phyloP scores from a whole-genome alignment of 768 basidiomycete species.

The Auriscalpium microsporum region DNA sequence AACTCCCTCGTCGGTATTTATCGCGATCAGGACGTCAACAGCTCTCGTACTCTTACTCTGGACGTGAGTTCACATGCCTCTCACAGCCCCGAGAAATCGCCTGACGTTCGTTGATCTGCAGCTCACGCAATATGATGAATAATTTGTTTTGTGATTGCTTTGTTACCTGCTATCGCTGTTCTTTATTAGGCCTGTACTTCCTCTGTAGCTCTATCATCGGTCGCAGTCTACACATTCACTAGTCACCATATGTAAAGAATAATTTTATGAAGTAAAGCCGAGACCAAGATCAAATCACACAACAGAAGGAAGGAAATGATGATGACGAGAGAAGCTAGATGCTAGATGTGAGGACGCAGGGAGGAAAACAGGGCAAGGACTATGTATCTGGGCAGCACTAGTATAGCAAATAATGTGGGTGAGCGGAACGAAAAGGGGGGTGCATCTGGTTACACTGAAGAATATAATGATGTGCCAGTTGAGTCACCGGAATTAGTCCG shows the following conservation, averaged over 20 bases:
- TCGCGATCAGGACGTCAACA: constrained; percentile 89
- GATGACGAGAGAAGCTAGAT: neutral
- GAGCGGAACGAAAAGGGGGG: neutral
- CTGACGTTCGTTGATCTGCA: constrained; percentile 16
- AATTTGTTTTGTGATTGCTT: neutral
- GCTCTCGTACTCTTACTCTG: constrained; percentile 83
- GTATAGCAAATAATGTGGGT: neutral
- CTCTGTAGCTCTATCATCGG: neutral
- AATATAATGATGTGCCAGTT: neutral
- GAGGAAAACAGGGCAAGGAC: neutral
- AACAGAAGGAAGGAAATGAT: neutral
- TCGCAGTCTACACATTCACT: too few species aligned
- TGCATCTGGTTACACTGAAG: neutral
- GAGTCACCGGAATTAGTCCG: neutral
- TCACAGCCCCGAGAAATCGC: neutral
- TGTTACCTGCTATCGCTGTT: neutral
- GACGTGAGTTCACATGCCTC: constrained; percentile 49
- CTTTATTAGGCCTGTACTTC: neutral
- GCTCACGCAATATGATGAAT: constrained; percentile 61
- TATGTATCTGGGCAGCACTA: too few species aligned
- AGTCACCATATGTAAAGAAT: neutral
- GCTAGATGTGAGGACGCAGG: neutral
- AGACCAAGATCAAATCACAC: neutral
- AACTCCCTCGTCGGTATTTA: constrained; percentile 90
- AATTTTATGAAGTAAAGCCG: neutral